Base-by-base conservation (phyloP, 2,329 filamentous ascomycete species). In the Xylaria arbuscula region DNA sequence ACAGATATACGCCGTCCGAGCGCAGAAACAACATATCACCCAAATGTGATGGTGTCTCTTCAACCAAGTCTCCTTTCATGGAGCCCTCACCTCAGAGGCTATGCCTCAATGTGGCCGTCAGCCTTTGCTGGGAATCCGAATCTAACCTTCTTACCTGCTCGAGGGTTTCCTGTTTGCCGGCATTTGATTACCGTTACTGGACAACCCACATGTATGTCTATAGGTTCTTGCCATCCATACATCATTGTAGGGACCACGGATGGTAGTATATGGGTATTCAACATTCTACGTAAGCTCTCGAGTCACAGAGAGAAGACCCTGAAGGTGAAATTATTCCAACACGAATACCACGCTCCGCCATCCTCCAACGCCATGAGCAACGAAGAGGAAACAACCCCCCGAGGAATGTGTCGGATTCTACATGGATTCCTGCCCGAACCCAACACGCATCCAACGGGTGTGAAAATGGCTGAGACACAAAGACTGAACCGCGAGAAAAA, bases 51-150 rank as follows among this genome's bases (percentile, higher is more conserved):
- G 19, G 82, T 88, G 56, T 81, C 80, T 67, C 84, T 87, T 70
- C 86, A 88, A 68, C 83, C 86, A 3, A 84, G 84, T 68, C 78
- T 88, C 48, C 79, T 89, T 17, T 79, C 81, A 22, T 89, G 87
- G 83, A 85, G 81, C 75, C 85, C 88, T 69, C 83, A 87, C 68
- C 78, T 89, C 53, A 81, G 86, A 62, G 87, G 86, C 6, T 89
- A 86, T 77, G 82, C 86, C 66, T 82, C 83, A 36, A 77, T 84
- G 24, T 85, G 85, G 73, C 86, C 87, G 2, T 85, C 85, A 0
- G 83, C 85, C 2, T 85, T 84, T 67, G 83, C 86, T 17, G 80
- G 84, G 19, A 87, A 85, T 73, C 85, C 84, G 1, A 83, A 83
- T 36, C 75, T 89, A 28, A 84, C 83, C 11, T 88, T 88, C 72